Percentiles rank a stretch among this genome's conserved stretches.
Evolutionary conservation across 257 asterid species (phyloP).

Genomic region (Verbascum thapsus): DNA sequence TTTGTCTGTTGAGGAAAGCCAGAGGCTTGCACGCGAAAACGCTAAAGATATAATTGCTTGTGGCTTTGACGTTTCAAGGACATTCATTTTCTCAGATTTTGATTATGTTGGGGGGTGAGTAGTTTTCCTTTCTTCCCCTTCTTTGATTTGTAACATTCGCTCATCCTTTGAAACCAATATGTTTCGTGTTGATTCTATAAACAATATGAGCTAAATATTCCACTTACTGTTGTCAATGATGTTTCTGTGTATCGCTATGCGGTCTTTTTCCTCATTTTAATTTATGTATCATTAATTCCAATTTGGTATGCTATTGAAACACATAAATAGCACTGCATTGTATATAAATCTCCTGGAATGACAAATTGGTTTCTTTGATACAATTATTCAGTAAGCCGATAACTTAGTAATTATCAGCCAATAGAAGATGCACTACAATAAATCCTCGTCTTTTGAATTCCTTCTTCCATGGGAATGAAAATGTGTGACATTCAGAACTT

Average conservation of each 20-base stretch:
- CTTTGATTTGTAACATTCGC: conserved; percentile 3
- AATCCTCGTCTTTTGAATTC: too few relatives aligned
- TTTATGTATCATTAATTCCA: not conserved
- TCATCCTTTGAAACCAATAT: not conserved
- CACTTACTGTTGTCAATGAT: not conserved
- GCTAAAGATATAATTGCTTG: conserved; percentile 99
- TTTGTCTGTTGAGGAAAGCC: conserved; percentile 84
- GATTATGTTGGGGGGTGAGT: conserved; percentile 95
- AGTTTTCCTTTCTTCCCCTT: conserved; percentile 7
- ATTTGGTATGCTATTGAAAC: not conserved
- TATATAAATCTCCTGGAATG: not conserved
- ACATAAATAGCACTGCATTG: not conserved
- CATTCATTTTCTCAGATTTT: conserved; percentile 88
- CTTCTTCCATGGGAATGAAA: too few relatives aligned
- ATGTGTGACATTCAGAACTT: too few relatives aligned
- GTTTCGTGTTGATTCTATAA: not conserved
- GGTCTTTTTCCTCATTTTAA: not conserved
- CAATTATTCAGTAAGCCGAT: too few relatives aligned
- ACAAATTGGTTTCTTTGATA: not conserved
- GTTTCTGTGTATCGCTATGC: too few relatives aligned
- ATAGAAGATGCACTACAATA: too few relatives aligned
- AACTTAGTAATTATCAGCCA: too few relatives aligned
- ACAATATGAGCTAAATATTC: not conserved
- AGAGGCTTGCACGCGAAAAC: conserved; percentile 95
- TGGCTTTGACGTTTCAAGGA: conserved; percentile 88